These are phyloP conservation scores for Anthostomella pinea DNA, from an alignment of 2,329 filamentous ascomycete species.

Conservation along the genomic window DNA sequence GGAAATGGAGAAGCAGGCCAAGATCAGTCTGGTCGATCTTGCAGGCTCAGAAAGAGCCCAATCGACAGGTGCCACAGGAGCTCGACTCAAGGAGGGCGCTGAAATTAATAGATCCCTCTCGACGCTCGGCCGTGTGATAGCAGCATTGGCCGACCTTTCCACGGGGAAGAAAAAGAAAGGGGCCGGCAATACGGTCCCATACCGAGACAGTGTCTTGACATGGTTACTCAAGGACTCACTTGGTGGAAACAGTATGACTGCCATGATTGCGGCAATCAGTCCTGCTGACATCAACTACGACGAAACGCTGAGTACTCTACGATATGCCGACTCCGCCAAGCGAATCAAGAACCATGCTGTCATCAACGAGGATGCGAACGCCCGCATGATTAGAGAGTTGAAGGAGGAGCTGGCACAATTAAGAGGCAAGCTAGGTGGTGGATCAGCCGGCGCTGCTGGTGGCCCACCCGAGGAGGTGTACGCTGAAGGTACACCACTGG, in stretches of 20 bases:
- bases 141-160: slow-evolving; percentile 86
- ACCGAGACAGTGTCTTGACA: slow-evolving; percentile 93
- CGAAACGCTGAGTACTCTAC: slow-evolving; percentile 89
- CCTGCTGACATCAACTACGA: slow-evolving; percentile 99
- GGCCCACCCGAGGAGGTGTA: slow-evolving; percentile 77
- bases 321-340: slow-evolving; percentile 97
- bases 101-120: slow-evolving; percentile 98
- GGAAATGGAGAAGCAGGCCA: slow-evolving; percentile 96
- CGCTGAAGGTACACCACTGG: slow-evolving; percentile 84
- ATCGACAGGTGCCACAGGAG: slow-evolving; percentile 95
- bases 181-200: slow-evolving; percentile 75
- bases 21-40: slow-evolving; percentile 96
- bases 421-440: slow-evolving; percentile 76
- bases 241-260: slow-evolving; percentile 98
- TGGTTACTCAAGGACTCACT: slow-evolving; percentile 97
- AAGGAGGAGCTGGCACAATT: slow-evolving; percentile 91
- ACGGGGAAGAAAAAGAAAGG: slow-evolving; percentile 81
- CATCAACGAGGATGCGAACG: slow-evolving; percentile 97
- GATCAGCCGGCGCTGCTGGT: slow-evolving; percentile 42
- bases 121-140: slow-evolving; percentile 95
- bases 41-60: slow-evolving; percentile 95
- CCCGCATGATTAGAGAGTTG: slow-evolving; percentile 95
- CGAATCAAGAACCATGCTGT: slow-evolving; percentile 99
- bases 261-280: slow-evolving; percentile 98
- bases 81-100: slow-evolving; percentile 92